Evolutionary conservation across 768 basidiomycete genomes (phyloP), one percentile per base, ranked within the genome.

Genomic region (Suillus clintonianus): DNA sequence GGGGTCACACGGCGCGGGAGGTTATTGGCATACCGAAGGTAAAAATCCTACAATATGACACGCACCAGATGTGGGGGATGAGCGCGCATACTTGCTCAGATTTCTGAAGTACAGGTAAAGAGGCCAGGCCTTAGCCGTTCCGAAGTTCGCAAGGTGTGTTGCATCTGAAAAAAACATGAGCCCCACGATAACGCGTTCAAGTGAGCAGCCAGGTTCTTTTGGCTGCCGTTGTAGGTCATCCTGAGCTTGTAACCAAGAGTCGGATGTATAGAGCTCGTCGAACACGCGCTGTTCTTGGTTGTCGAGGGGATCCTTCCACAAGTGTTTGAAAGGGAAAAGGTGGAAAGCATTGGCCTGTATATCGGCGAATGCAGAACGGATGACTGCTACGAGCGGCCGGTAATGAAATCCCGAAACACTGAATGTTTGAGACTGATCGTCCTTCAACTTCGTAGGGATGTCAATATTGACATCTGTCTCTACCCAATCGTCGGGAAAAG

Each of bases 291-390:
- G 36, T 2, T 63, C 22, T 1, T 22, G 42, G 3, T 43, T 57
- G 42, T 45, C 54, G 17, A 55, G 19, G 1, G 57, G 60, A 17
- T 47, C 34, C 11, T 47, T 19, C 64, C 65, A 68, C 24, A 57
- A 62, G 7, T 61, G 64, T 42, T 67, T 64, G 65, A 68, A 71
- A 1, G 70, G 70, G 0, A 62, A 62, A 32, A 64, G 66, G 57
- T 71, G 67, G 43, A 71, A 67, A 22, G 42, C 9, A 11, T 62
- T 64, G 0, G 66, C 19, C 6, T 5, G 36, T 5, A 36, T 36
- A 5, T 36, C 27, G 27, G 27, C 27, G 27, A 27, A 27, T 27
- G 27, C 27, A 4, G 27, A 27, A 27, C 27, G 4, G 1, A 74
- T 63, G 1, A 71, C 65, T 2, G 60, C 60, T 3, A 65, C 51